Evolutionary conservation across 352 stramenopile genomes (phyloP).

Genomic region (Phytophthora sojae): DNA sequence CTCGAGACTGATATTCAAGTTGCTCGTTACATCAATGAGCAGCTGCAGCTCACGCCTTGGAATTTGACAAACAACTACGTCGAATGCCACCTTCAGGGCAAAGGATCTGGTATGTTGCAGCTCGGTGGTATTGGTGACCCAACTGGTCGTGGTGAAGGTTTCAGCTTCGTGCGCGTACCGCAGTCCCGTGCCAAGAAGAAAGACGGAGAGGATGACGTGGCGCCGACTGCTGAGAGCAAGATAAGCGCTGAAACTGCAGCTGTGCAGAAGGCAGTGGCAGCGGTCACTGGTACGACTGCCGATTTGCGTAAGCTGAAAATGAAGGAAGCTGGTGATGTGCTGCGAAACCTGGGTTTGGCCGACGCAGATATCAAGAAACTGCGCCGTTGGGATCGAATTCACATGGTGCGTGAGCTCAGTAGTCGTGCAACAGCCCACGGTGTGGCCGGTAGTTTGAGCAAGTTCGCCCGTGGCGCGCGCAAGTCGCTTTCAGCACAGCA

Average conservation of each 20-base stretch:
- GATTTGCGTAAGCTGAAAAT: conserved; percentile 90
- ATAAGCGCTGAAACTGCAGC: conserved; percentile 63
- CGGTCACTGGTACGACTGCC: conserved; percentile 83
- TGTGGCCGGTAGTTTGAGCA: conserved; percentile 75
- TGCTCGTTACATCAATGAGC: conserved; percentile 81
- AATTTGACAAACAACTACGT: conserved; percentile 90
- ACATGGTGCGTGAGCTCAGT: conserved; percentile 84
- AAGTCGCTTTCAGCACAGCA: conserved; percentile 86
- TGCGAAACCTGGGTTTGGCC: conserved; percentile 79
- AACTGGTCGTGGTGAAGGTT: conserved; percentile 83
- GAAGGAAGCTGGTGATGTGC: conserved; percentile 83
- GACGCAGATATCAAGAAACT: conserved; percentile 88
- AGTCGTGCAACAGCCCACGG: conserved; percentile 74
- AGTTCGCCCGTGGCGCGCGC: conserved; percentile 80
- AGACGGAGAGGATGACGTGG: conserved; percentile 72
- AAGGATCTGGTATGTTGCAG: conserved; percentile 84
- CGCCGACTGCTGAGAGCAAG: conserved; percentile 46
- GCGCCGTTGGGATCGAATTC: conserved; percentile 83
- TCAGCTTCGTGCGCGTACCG: conserved; percentile 84
- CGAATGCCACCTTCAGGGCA: conserved; percentile 86
- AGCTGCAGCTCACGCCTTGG: conserved; percentile 84
- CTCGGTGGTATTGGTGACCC: conserved; percentile 85
- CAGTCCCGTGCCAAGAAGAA: conserved; percentile 86
- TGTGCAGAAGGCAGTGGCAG: conserved; percentile 80
- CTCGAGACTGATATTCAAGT: conserved; percentile 86